phyloP scores from a whole-genome alignment of 306 rosid genomes.

The Canavalia ensiformis region DNA sequence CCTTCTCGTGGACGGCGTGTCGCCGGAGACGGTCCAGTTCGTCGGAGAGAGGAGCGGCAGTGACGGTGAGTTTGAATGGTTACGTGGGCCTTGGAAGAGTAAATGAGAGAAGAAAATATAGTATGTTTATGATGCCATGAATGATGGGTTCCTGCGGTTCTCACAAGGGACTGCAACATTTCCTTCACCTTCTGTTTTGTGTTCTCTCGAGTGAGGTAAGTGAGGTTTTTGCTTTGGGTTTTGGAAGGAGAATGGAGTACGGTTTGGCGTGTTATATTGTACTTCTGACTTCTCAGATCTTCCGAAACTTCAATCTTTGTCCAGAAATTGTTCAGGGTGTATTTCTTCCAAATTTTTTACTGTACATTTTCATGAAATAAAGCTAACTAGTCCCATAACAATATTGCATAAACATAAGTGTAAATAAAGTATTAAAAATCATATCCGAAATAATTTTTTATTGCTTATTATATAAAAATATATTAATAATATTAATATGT shows the following conservation, averaged over 20 bases:
- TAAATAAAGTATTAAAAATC: no score
- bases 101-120: slow-evolving; percentile 47
- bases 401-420: no score
- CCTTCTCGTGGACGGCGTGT: slow-evolving; percentile 71
- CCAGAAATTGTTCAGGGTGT: no score
- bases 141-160: slow-evolving; percentile 52
- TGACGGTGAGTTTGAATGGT: slow-evolving; percentile 32
- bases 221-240: slow-evolving; percentile 55
- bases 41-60: slow-evolving; percentile 59
- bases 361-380: no score
- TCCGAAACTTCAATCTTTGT: no score
- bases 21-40: slow-evolving; percentile 68
- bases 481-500: no score
- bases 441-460: no score
- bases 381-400: no score
- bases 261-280: neutral
- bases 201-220: neutral
- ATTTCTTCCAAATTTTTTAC: no score
- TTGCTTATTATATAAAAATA: no score
- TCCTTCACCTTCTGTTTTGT: neutral
- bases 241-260: neutral
- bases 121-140: slow-evolving; percentile 44
- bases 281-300: no score
- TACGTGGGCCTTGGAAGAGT: slow-evolving; percentile 59
- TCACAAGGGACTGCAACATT: slow-evolving; percentile 68